Conservation (phyloP, 306 rosid species). For the Quercus mongolica region DNA sequence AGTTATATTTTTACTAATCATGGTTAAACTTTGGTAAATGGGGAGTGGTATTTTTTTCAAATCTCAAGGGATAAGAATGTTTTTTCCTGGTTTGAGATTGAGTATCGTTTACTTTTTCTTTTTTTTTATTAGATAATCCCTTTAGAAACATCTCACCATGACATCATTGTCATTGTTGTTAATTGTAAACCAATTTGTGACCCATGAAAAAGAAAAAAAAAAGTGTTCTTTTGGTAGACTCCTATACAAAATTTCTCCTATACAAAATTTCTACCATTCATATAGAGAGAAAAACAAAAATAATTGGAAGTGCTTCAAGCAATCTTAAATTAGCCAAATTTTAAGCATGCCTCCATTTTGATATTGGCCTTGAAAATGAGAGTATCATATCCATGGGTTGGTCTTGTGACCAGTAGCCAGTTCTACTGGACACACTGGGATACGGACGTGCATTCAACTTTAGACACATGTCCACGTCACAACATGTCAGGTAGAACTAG, state of each 20-base stretch:
- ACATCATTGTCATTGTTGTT: not conserved
- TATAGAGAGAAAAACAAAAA: not conserved
- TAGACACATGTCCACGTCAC: no score
- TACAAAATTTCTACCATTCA: not conserved
- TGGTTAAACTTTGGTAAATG: no score
- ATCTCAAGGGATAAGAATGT: no score
- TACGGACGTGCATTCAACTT: rapidly evolving
- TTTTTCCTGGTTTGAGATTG: no score
- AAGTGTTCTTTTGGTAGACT: no score
- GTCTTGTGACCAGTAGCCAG: no score
- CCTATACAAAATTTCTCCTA: not conserved
- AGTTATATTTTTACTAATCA: no score
- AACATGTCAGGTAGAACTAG: rapidly evolving
- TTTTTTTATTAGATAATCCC: not conserved
- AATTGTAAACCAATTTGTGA: not conserved
- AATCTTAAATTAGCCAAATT: not conserved
- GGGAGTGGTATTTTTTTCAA: no score
- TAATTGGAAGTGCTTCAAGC: not conserved
- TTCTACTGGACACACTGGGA: rapidly evolving
- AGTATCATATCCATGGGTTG: not conserved
- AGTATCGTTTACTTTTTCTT: no score
- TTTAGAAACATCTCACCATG: not conserved
- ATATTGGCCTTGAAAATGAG: not conserved
- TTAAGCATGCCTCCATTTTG: not conserved
- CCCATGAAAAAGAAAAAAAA: no score